Conservation (phyloP, 768 basidiomycete species). For the Strobilomyces confusus region DNA sequence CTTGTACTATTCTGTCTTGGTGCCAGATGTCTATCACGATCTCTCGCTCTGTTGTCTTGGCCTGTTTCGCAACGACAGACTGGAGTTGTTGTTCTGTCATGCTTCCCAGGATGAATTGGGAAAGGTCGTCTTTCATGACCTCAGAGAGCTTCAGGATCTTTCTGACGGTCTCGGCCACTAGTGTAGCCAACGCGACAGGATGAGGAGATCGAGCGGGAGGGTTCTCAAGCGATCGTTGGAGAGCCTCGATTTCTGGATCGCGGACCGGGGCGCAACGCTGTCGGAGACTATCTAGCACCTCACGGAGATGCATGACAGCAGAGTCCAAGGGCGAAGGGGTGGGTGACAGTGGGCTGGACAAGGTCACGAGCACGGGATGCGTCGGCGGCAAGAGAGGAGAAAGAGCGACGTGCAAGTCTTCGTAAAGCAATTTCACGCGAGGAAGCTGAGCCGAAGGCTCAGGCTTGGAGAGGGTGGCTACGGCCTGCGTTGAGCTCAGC, state of each 20-base stretch:
- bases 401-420: slow-evolving; percentile 49
- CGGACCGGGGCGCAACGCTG: slow-evolving; percentile 66
- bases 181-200: slow-evolving; percentile 37
- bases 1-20: slow-evolving; percentile 20
- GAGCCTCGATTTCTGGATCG: slow-evolving; percentile 48
- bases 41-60: slow-evolving; percentile 50
- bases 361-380: slow-evolving; percentile 46
- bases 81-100: slow-evolving; percentile 63
- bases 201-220: slow-evolving; percentile 22
- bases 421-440: slow-evolving; percentile 54
- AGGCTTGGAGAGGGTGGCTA: slow-evolving; percentile 52
- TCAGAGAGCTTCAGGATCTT: slow-evolving; percentile 50
- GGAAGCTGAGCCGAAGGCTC: slow-evolving; percentile 55
- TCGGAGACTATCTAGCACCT: slow-evolving; percentile 48
- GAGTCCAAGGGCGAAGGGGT: slow-evolving; percentile 66
- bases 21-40: slow-evolving; percentile 52
- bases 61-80: slow-evolving; percentile 47
- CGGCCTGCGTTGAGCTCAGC: slow-evolving; percentile 43
- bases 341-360: slow-evolving; percentile 60
- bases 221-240: slow-evolving; percentile 37
- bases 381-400: slow-evolving; percentile 54
- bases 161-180: slow-evolving; percentile 46
- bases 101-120: slow-evolving; percentile 56
- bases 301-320: slow-evolving; percentile 49
- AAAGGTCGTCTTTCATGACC: slow-evolving; percentile 67